These are phyloP conservation scores for Lactarius sp. DNA, from an alignment of 768 basidiomycete species.

Conservation along the genomic window DNA sequence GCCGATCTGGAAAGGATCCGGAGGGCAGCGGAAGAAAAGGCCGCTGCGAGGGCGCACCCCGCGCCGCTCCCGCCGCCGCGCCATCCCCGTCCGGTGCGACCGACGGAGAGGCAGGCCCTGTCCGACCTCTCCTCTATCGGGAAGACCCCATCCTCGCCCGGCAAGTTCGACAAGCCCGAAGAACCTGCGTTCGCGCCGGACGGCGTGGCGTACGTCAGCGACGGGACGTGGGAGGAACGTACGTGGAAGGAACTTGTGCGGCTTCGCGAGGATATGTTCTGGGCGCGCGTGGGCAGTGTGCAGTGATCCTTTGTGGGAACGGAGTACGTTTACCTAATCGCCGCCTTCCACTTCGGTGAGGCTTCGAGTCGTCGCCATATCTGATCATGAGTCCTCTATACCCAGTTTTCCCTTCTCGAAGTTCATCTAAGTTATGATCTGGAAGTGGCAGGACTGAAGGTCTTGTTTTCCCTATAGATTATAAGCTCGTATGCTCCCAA, in stretches of 20 bases:
- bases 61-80: conserved; percentile 21
- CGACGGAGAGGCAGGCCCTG: conserved; percentile 9
- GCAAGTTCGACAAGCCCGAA: no score
- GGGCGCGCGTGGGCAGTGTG: conserved; percentile 66
- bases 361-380: neutral
- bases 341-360: neutral
- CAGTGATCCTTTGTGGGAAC: conserved; percentile 26
- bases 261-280: conserved; percentile 81
- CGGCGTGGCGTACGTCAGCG: conserved; percentile 49
- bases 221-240: conserved; percentile 79
- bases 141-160: neutral
- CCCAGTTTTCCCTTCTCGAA: neutral
- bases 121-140: neutral
- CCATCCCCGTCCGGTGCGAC: conserved; percentile 10
- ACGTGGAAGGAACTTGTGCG: conserved; percentile 78
- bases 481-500: neutral
- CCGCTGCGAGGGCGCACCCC: neutral
- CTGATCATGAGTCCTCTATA: neutral
- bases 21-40: neutral
- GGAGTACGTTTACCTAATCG: no score
- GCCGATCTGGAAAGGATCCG: neutral
- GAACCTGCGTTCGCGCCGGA: conserved; percentile 30
- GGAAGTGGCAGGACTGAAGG: neutral
- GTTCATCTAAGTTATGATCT: conserved; percentile 16
- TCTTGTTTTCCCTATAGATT: neutral